A percentile compares a stretch with the other conserved stretches of the same genome.
Conservation (phyloP, 1,284 basidiomycete genomes). For the Cutaneotrichosporon sp. region DNA sequence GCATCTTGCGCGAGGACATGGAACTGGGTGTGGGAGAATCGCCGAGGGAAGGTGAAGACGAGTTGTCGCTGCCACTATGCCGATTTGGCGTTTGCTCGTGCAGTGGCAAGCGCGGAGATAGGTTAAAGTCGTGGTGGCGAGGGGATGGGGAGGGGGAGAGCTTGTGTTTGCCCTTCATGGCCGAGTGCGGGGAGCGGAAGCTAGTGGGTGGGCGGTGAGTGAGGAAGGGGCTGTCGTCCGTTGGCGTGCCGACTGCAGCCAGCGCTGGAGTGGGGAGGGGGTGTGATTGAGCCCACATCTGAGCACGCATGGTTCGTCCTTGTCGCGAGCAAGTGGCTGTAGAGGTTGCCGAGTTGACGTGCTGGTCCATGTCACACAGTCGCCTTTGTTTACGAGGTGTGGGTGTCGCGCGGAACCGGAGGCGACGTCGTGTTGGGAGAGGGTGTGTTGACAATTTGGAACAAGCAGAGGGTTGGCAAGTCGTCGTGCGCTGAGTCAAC, state of each 20-base stretch:
- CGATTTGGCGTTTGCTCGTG: constrained; percentile 15
- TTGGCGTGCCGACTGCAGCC: constrained; percentile 12
- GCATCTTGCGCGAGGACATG: constrained; percentile 40
- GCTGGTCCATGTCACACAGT: background rate
- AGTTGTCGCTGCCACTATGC: constrained; percentile 16
- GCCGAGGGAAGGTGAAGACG: constrained; percentile 36
- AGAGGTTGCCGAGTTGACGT: background rate
- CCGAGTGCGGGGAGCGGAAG: constrained; percentile 21
- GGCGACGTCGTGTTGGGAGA: background rate
- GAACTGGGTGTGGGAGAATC: constrained; percentile 47
- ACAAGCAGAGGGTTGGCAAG: background rate
- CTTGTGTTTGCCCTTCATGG: constrained; percentile 43
- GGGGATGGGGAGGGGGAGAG: constrained; percentile 45
- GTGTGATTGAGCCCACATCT: constrained; percentile 2
- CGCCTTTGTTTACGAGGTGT: background rate
- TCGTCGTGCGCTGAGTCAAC: background rate
- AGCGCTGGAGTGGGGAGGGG: constrained; percentile 8
- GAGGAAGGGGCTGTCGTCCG: constrained; percentile 19
- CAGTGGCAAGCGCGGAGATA: constrained; percentile 40
- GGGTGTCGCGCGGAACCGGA: background rate
- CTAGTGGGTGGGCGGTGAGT: constrained; percentile 10
- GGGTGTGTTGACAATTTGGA: background rate
- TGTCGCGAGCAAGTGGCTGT: background rate
- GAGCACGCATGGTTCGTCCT: constrained; percentile 2
- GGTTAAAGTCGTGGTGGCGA: constrained; percentile 46